Evolutionary conservation across 306 rosid genomes (phyloP).

Genomic region (Vigna mungo): DNA sequence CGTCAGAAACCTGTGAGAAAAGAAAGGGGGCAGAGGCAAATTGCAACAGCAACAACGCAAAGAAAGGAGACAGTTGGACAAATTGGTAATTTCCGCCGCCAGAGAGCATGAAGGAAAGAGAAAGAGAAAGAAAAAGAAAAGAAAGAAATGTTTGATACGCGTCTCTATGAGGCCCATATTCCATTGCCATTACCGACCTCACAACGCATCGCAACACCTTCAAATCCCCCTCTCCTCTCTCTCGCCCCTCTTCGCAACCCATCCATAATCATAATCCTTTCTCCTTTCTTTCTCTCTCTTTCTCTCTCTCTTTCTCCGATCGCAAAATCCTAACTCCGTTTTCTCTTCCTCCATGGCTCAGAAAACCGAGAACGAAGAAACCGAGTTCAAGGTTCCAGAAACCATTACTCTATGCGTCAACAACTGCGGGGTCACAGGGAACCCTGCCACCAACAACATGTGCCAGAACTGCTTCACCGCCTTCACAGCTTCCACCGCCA

Average conservation of each 20-base stretch:
- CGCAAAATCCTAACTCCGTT: not conserved
- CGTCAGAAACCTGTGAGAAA: constrained; percentile 45
- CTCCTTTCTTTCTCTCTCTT: not conserved
- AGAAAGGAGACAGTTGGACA: constrained; percentile 36
- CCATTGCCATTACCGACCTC: constrained; percentile 73
- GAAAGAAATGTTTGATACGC: constrained; percentile 61
- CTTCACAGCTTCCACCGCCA: constrained; percentile 29
- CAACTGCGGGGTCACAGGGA: constrained; percentile 85
- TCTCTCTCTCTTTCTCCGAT: too few relatives aligned
- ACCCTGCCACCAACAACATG: constrained; percentile 85
- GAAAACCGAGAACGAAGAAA: constrained; percentile 84
- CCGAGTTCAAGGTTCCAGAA: constrained; percentile 84
- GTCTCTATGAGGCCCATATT: constrained; percentile 76
- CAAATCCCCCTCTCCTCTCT: constrained; percentile 60
- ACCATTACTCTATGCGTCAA: constrained; percentile 75
- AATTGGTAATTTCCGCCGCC: constrained; percentile 43
- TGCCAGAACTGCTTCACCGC: constrained; percentile 88
- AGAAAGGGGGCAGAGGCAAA: constrained; percentile 22
- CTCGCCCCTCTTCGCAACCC: constrained; percentile 14
- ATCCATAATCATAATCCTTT: too few relatives aligned
- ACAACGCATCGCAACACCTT: constrained; percentile 45
- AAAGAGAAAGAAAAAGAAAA: not conserved
- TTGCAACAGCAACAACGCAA: not conserved
- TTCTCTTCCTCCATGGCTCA: constrained; percentile 59
- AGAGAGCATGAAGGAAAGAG: not conserved